Percentiles rank a stretch among this genome's conserved stretches.
phyloP scores from a whole-genome alignment of 2,329 filamentous ascomycete species.

The Sarocladium brachiariae region DNA sequence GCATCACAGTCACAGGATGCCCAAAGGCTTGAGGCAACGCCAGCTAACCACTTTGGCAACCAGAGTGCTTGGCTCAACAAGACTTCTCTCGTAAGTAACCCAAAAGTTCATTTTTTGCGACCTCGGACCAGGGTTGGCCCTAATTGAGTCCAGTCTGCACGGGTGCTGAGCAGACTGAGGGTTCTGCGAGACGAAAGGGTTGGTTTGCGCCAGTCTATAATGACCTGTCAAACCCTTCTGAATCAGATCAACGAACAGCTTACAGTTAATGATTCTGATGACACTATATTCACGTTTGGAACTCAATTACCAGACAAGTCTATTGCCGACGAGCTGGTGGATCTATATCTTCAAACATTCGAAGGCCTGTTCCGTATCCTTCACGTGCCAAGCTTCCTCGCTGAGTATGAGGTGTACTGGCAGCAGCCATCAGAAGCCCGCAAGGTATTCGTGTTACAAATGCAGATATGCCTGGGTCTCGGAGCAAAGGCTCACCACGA shows the following conservation, averaged over 20 bases:
- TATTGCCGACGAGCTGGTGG: conserved; percentile 25
- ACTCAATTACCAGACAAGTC: not conserved
- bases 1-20: no score
- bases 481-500: conserved; percentile 17
- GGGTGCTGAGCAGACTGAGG: not conserved
- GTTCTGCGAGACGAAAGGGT: not conserved
- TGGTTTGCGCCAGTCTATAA: not conserved
- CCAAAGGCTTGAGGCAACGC: no score
- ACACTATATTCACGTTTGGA: not conserved
- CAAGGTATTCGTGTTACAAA: conserved; percentile 13
- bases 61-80: conserved; percentile 10
- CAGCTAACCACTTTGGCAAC: conserved; percentile 7
- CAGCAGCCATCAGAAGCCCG: conserved; percentile 15
- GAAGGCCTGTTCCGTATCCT: conserved; percentile 34
- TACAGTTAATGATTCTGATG: not conserved
- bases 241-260: not conserved
- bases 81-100: no score
- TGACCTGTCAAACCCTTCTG: not conserved
- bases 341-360: conserved; percentile 33
- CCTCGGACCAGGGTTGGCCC: not conserved
- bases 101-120: no score
- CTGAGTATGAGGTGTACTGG: conserved; percentile 23
- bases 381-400: conserved; percentile 32
- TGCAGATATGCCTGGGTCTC: conserved; percentile 18
- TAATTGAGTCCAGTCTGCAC: not conserved